phyloP scores from a whole-genome alignment of 495 filamentous ascomycete genomes.

The Trichocladium uniseriatum region DNA sequence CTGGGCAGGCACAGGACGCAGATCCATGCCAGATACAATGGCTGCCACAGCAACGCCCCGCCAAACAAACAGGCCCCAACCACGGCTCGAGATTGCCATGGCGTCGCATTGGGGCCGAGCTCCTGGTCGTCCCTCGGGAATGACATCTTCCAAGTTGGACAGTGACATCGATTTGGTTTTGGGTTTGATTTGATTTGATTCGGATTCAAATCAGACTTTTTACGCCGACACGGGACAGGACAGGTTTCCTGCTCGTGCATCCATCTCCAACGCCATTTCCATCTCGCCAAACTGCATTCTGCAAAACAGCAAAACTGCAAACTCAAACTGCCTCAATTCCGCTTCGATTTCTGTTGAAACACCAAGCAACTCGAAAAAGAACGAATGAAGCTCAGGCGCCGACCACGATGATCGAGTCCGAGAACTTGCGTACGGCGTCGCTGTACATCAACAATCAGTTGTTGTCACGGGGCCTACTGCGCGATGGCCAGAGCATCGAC shows the following conservation, averaged over 20 bases:
- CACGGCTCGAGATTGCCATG: conserved; percentile 9
- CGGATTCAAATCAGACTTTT: too few species aligned
- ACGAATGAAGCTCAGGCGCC: conserved; percentile 6
- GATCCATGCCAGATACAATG: neutral
- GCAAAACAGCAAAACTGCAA: too few species aligned
- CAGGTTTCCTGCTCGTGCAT: conserved; percentile 1
- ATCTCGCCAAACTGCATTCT: too few species aligned
- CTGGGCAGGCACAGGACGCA: neutral
- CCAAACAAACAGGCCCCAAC: conserved; percentile 19
- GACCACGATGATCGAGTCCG: conserved; percentile 55
- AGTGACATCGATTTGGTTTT: neutral
- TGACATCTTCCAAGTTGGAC: conserved; percentile 5
- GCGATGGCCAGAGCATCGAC: conserved; percentile 74
- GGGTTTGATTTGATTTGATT: too few species aligned
- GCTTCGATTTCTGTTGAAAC: too few species aligned
- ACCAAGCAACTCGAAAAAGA: too few species aligned
- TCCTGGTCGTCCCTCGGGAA: neutral
- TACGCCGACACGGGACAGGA: neutral
- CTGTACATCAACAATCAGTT: conserved; percentile 95
- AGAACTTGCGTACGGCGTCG: conserved; percentile 78
- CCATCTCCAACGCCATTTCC: too few species aligned
- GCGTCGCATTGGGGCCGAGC: conserved; percentile 7
- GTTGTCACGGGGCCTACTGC: conserved; percentile 76
- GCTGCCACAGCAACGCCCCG: conserved; percentile 23
- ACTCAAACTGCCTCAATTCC: too few species aligned